phyloP scores from a whole-genome alignment of 176 grass and related monocot genomes.

The Thinopyrum elongatum region DNA sequence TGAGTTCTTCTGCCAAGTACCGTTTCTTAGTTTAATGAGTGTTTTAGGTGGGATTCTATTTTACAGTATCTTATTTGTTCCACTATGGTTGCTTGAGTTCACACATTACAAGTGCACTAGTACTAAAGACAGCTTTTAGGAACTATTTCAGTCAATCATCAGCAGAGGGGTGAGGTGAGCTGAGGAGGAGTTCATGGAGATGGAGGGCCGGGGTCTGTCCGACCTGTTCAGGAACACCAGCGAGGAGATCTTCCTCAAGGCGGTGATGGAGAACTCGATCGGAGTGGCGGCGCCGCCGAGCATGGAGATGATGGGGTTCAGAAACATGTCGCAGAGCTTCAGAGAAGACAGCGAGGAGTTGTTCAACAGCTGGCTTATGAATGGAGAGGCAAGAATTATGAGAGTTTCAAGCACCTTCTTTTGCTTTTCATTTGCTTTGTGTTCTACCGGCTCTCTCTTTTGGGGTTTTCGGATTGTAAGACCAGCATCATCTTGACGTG shows the following conservation, averaged over 20 bases:
- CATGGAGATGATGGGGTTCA: conserved; percentile 73
- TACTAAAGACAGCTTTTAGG: conserved; percentile 42
- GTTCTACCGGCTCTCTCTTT: neutral
- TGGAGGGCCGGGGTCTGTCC: conserved; percentile 55
- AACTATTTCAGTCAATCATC: conserved; percentile 29
- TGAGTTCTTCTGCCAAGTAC: conserved; percentile 40
- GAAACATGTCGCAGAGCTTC: conserved; percentile 46
- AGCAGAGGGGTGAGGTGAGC: conserved; percentile 6
- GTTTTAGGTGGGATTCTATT: conserved; percentile 37
- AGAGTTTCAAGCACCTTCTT: neutral
- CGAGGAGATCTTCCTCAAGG: conserved; percentile 76
- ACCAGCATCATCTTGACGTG: neutral
- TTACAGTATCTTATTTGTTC: conserved; percentile 38
- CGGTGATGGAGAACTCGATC: conserved; percentile 63
- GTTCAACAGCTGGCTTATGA: conserved; percentile 79
- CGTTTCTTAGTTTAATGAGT: conserved; percentile 25
- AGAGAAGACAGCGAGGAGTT: conserved; percentile 72
- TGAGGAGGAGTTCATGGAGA: conserved; percentile 50
- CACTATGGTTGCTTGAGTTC: conserved; percentile 22
- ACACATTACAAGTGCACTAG: neutral
- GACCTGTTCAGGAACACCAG: conserved; percentile 75
- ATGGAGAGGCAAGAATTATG: conserved; percentile 62
- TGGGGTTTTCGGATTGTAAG: too few relatives aligned
- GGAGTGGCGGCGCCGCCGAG: conserved; percentile 43
- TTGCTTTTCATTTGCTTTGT: neutral